phyloP scores from a whole-genome alignment of 129 eudicot genomes.

The Pittosporum tobira region DNA sequence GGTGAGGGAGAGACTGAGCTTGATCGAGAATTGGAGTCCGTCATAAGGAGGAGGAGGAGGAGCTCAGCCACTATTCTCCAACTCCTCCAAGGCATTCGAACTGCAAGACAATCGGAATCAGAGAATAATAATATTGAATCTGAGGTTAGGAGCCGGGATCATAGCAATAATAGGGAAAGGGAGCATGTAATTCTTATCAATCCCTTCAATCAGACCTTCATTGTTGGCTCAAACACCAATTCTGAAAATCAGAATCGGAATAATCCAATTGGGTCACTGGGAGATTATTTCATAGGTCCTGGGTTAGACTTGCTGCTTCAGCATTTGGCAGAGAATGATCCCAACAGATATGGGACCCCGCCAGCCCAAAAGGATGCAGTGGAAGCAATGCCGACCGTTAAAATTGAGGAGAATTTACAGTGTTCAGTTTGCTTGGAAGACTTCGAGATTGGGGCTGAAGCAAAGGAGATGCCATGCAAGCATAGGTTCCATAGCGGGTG shows the following conservation, averaged over 20 bases:
- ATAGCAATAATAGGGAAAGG: slow-evolving; percentile 16
- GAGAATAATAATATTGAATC: slow-evolving; percentile 16
- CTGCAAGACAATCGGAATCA: slow-evolving; percentile 33
- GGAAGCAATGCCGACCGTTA: slow-evolving; percentile 61
- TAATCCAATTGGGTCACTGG: slow-evolving; percentile 45
- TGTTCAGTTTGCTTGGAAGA: slow-evolving; percentile 89
- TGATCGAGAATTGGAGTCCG: slow-evolving; percentile 41
- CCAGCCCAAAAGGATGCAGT: slow-evolving; percentile 71
- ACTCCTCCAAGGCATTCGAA: slow-evolving; percentile 47
- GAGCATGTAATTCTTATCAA: slow-evolving; percentile 61
- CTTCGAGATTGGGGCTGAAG: slow-evolving; percentile 51
- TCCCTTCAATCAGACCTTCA: slow-evolving; percentile 53
- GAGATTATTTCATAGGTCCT: slow-evolving; percentile 71
- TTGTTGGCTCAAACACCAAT: slow-evolving; percentile 26
- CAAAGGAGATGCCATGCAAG: slow-evolving; percentile 77
- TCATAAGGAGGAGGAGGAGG: slow-evolving; percentile 40
- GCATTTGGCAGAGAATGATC: slow-evolving; percentile 81
- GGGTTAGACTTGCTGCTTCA: slow-evolving; percentile 63
- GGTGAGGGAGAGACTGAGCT: slow-evolving; percentile 38
- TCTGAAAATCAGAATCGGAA: slow-evolving; percentile 18
- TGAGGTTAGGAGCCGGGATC: slow-evolving; percentile 9
- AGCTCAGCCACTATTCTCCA: slow-evolving; percentile 57
- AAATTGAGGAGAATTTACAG: slow-evolving; percentile 38
- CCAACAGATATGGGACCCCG: slow-evolving; percentile 79
- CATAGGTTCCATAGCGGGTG: slow-evolving; percentile 71